Evolutionary conservation across 805 yeast genomes (phyloP).

Genomic region (Wickerhamiella azyma): DNA sequence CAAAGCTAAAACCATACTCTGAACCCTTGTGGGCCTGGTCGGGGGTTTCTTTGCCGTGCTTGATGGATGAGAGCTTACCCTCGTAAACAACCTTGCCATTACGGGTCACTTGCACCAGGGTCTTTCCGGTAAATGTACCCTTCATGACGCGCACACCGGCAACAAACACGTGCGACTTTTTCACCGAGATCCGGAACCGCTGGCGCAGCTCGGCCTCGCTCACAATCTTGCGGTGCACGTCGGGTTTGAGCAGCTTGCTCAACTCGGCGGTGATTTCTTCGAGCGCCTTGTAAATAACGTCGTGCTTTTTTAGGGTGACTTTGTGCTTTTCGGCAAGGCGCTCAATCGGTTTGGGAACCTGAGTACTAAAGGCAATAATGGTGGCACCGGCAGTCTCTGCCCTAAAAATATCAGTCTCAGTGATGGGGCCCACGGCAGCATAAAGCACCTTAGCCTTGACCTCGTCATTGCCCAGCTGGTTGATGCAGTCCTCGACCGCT

Average conservation of each 20-base stretch:
- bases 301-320: conserved; percentile 49
- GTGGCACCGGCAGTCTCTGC: conserved; percentile 60
- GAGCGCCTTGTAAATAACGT: conserved; percentile 75
- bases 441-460: conserved; percentile 56
- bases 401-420: conserved; percentile 50
- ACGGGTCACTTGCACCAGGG: conserved; percentile 45
- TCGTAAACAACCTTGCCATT: conserved; percentile 33
- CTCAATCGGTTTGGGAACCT: conserved; percentile 50
- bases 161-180: conserved; percentile 38
- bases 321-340: conserved; percentile 43
- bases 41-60: conserved; percentile 70
- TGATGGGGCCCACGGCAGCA: conserved; percentile 66
- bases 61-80: conserved; percentile 60
- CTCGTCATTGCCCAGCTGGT: conserved; percentile 75
- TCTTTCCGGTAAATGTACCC: conserved; percentile 53
- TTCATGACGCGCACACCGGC: conserved; percentile 78
- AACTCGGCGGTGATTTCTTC: conserved; percentile 66
- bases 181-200: conserved; percentile 53
- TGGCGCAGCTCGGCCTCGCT: conserved; percentile 60
- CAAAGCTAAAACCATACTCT: conserved; percentile 80
- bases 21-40: conserved; percentile 65
- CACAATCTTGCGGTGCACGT: conserved; percentile 46
- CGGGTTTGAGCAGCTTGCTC: conserved; percentile 47
- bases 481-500: conserved; percentile 73
- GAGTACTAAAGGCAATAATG: conserved; percentile 64